Evolutionary conservation across 1,284 basidiomycete genomes (phyloP), one percentile per base, ranked within the genome.

Genomic region (Cryptococcus sp.): DNA sequence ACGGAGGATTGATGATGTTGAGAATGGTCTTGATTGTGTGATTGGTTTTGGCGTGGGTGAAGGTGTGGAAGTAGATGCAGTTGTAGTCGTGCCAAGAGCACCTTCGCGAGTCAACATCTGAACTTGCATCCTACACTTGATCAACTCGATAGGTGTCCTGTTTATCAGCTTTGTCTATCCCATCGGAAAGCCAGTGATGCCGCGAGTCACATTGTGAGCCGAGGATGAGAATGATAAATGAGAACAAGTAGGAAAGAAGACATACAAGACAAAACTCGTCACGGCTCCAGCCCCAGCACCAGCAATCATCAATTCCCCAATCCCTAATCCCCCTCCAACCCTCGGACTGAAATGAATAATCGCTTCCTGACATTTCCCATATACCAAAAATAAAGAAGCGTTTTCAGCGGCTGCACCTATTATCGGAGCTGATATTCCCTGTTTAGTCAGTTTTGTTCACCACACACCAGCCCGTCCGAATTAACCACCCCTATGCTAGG

Each of bases 81-180:
- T 44, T 31, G 49, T 42, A 36, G 46, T 50, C 14, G 40, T 45
- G 22, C 51, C 22, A 14, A 50, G 19, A 9, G 63, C 53, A 16
- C 71, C 69, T 64, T 77, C 77, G 3, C 78, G 61, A 41, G 80
- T 77, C 37, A 90, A 80, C 82, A 91, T 88, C 74, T 93, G 89
- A 3, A 93, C 90, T 77, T 94, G 94, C 90, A 93, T 92, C 67
- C 90, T 87, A 74, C 90, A 93, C 77, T 94, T 94, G 62, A 94
- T 83, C 52, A 91, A 84, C 73, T 94, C 91, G 57, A 93, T 86
- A 1, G 90, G 91, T 1, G 90, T 93, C 47, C 86, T 88, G 61
- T 22, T 4, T 13, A 9, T 25, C 19, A 22, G 16, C 36, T n/a
- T 5, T 40, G 23, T 42, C 25, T 11, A 31, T 18, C 25, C 7